These are phyloP conservation scores for Phytophthora boehmeriae DNA, from an alignment of 352 stramenopile genomes.

Conservation along the genomic window DNA sequence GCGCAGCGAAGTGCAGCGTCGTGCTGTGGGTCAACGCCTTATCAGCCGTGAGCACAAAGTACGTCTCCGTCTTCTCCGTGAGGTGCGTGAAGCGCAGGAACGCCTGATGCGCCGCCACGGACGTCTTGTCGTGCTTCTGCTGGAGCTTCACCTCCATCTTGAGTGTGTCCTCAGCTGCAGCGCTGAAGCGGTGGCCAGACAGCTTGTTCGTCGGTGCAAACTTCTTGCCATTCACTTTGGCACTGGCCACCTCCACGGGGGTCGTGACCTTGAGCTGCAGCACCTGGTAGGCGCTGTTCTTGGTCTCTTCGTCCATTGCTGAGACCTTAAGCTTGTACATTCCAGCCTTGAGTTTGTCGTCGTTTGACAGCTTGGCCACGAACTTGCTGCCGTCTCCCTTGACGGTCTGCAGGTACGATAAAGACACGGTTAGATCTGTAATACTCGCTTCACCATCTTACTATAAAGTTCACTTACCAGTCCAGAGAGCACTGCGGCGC, in stretches of 20 bases:
- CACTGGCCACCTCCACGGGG: slow-evolving; percentile 58
- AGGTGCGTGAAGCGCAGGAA: slow-evolving; percentile 78
- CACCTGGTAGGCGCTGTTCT: slow-evolving; percentile 60
- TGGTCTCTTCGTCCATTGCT: slow-evolving; percentile 42
- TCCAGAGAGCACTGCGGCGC: slow-evolving; percentile 56
- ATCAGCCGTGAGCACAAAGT: slow-evolving; percentile 74
- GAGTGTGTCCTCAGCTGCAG: slow-evolving; percentile 60
- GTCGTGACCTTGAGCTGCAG: slow-evolving; percentile 82
- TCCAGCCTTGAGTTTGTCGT: slow-evolving; percentile 55
- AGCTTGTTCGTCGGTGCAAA: slow-evolving; percentile 65
- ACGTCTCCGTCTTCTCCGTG: slow-evolving; percentile 61
- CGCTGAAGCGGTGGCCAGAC: slow-evolving; percentile 56
- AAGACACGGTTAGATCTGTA: background rate
- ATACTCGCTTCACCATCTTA: background rate
- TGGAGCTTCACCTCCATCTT: slow-evolving; percentile 66
- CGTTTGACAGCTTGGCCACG: slow-evolving; percentile 40
- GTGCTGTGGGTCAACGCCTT: slow-evolving; percentile 39
- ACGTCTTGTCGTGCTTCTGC: slow-evolving; percentile 55
- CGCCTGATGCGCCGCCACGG: slow-evolving; percentile 72
- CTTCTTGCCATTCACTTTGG: slow-evolving; percentile 57
- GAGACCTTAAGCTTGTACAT: slow-evolving; percentile 88
- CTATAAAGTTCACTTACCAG: slow-evolving; percentile 34
- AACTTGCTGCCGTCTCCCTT: slow-evolving; percentile 69
- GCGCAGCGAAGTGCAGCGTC: slow-evolving; percentile 57
- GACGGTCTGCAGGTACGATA: slow-evolving; percentile 45